Evolutionary conservation across 2,329 filamentous ascomycete genomes (phyloP).

Genomic region (Sclerotinia spermophila): DNA sequence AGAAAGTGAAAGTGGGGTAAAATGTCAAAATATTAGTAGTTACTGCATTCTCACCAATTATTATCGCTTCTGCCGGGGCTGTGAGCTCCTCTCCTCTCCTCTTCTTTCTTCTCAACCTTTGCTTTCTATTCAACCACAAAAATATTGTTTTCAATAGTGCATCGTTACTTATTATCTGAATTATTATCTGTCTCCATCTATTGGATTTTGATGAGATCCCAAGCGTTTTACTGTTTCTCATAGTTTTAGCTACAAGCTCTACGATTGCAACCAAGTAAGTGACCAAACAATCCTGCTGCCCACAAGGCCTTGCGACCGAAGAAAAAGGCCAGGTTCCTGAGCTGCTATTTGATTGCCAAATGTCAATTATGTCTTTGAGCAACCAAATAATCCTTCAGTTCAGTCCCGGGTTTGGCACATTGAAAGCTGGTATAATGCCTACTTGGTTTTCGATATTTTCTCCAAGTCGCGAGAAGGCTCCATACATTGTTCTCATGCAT

Average conservation of each 20-base stretch:
- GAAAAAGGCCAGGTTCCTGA: not conserved
- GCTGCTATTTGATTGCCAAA: not conserved
- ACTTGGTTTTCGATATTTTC: not conserved
- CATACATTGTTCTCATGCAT: not conserved
- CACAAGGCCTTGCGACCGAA: not conserved
- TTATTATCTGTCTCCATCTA: not conserved
- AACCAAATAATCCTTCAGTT: not conserved
- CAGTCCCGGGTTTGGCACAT: not conserved
- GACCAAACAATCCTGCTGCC: not conserved
- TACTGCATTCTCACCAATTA: not conserved
- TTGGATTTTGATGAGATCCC: not conserved
- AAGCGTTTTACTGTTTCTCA: not conserved
- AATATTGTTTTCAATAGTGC: not conserved
- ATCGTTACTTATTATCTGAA: not conserved
- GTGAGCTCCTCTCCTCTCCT: not conserved
- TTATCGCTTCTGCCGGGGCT: not conserved
- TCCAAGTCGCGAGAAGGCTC: not conserved
- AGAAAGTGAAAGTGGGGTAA: conserved; percentile 10
- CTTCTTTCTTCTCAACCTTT: not conserved
- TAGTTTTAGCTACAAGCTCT: not conserved
- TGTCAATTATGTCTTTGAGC: not conserved
- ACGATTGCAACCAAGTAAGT: not conserved
- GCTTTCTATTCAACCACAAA: not conserved
- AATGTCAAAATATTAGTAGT: not conserved
- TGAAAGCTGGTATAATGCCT: not conserved